Base-by-base conservation (phyloP, 176 grass and related monocot genomes). In the Rhipidocladum racemiflorum region DNA sequence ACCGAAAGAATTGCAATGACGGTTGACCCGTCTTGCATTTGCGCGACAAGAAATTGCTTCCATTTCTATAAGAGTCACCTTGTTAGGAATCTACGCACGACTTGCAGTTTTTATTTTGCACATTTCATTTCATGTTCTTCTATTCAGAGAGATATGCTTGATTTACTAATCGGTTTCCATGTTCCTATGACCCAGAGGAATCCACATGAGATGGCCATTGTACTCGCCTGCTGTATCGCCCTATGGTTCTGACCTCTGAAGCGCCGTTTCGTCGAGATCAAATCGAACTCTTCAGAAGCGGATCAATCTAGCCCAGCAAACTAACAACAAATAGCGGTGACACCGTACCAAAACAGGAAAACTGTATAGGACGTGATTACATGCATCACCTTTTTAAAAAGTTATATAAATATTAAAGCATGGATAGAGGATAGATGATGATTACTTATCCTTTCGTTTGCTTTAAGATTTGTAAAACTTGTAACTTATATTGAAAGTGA, bases 181-280 rank as follows among this genome's bases (percentile, higher is more conserved):
- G 21, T 63, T 71, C 36, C 76, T 87, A 61, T 78, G 20, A 61
- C 81, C 35, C 88, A 91, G 88, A 94, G 68, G 84, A 74, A 68
- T 84, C 59, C 81, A 46, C 83, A 56, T 21, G 77, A 86, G 70
- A 6, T 85, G 53, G 79, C 24, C 56, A 36, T 86, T 62, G 60
- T 66, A 55, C 54, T 94, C 56, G 68, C 68, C 32, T 61, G 81
- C 18, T 83, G 83, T 71, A 68, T 89, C 36, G 57, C 81, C 7
- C 65, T 86, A 25, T 91, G 82, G 82, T 74, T 94, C 21, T 82
- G 86, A 84, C 63, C 68, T 94, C 20, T 82, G 85, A 83, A 74
- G 74, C 43, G 32, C 34, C 57, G 48, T 8, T 60, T 46, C 38
- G 30, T 82, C 50, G 64, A 77, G 77, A 76, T 80, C 43, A 64